A percentile compares a stretch with the other conserved stretches of the same genome.
Conservation (phyloP, 805 yeast species). For the Metschnikowia rubicola region DNA sequence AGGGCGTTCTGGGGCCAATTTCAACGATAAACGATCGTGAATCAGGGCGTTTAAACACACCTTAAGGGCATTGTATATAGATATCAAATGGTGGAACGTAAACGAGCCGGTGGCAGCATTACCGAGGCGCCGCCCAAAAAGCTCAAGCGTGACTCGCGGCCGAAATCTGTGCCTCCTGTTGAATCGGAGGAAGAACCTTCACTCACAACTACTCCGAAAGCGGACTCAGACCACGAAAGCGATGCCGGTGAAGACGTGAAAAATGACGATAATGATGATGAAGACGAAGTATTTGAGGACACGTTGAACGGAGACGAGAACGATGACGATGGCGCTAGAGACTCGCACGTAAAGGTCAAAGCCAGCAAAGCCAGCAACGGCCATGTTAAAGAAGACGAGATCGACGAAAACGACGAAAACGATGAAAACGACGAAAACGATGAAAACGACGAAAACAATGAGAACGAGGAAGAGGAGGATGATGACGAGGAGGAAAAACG, state of each 20-base stretch:
- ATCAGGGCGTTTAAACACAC: not conserved
- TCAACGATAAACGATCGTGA: too few species aligned
- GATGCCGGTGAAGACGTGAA: slow-evolving; percentile 14
- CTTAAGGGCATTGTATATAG: not conserved
- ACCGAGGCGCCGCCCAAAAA: slow-evolving; percentile 25
- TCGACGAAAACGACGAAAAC: slow-evolving; percentile 7
- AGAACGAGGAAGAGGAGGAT: slow-evolving; percentile 43
- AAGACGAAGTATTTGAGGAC: slow-evolving; percentile 10
- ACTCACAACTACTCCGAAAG: slow-evolving; percentile 11
- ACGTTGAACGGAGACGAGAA: slow-evolving; percentile 12
- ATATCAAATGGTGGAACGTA: slow-evolving; percentile 31
- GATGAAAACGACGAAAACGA: slow-evolving; percentile 7
- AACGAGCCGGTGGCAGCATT: slow-evolving; percentile 24
- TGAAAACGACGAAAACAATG: slow-evolving; percentile 29
- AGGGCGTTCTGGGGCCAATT: too few species aligned
- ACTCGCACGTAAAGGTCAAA: slow-evolving; percentile 1
- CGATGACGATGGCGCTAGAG: slow-evolving; percentile 24
- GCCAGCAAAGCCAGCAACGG: slow-evolving; percentile 37
- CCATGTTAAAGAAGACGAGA: slow-evolving; percentile 26
- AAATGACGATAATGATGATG: slow-evolving; percentile 6
- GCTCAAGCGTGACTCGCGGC: slow-evolving; percentile 16
- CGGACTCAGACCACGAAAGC: slow-evolving; percentile 18
- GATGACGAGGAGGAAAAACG: slow-evolving; percentile 43
- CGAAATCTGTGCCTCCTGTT: slow-evolving; percentile 14
- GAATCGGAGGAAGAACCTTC: slow-evolving; percentile 20